phyloP scores from a whole-genome alignment of 2,329 filamentous ascomycete species.

The Ophiostoma sp. region DNA sequence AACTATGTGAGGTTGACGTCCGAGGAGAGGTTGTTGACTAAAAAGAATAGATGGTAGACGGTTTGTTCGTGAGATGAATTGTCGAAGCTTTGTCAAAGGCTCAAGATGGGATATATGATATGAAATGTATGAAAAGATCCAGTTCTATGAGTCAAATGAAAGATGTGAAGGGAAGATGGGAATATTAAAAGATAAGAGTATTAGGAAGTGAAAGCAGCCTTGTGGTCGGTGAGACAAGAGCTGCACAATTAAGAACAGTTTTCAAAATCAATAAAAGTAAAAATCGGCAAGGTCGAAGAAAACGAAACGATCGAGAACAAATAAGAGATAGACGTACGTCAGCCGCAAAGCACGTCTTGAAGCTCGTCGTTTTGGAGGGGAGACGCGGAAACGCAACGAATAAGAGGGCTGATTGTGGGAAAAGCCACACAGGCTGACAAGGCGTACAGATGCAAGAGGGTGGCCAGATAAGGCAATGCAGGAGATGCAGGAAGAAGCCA shows the following conservation, averaged over 20 bases:
- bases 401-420: background rate
- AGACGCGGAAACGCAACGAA: background rate
- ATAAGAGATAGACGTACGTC: slow-evolving; percentile 1
- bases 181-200: slow-evolving; percentile 5
- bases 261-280: background rate
- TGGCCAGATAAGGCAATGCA: slow-evolving; percentile 1
- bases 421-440: slow-evolving; percentile 10
- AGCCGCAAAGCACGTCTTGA: slow-evolving; percentile 19
- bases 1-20: background rate
- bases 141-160: background rate
- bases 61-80: background rate
- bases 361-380: background rate
- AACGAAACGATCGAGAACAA: background rate
- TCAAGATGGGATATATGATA: background rate
- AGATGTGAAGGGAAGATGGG: too few relatives aligned
- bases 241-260: background rate
- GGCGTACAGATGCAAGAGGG: slow-evolving; percentile 10
- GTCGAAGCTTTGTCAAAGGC: background rate
- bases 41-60: background rate
- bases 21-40: background rate
- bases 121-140: background rate
- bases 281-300: background rate
- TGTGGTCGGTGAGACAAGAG: background rate
- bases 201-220: background rate
- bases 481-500: background rate